These are phyloP conservation scores for Magnolia officinalis DNA, from an alignment of 164 flowering plant genomes.

Conservation along the genomic window DNA sequence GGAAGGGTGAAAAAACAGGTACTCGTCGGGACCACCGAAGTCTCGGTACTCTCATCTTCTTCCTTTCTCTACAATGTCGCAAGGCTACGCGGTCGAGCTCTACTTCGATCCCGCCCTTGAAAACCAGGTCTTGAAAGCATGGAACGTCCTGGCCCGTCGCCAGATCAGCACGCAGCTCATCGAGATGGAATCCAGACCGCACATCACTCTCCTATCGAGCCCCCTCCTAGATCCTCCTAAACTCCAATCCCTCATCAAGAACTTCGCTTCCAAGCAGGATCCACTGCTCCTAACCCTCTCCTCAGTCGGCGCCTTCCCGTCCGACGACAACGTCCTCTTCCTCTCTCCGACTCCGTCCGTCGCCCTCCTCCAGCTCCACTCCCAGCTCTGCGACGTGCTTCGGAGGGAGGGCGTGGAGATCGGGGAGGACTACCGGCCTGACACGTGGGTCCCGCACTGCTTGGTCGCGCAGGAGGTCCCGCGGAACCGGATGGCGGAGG, in stretches of 20 bases:
- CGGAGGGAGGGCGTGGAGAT: slow-evolving; percentile 78
- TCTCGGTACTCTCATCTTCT: neutral
- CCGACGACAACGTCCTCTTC: slow-evolving; percentile 48
- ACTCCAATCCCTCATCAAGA: slow-evolving; percentile 51
- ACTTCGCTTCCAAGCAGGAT: slow-evolving; percentile 68
- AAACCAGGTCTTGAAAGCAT: slow-evolving; percentile 95
- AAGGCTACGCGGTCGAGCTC: slow-evolving; percentile 83
- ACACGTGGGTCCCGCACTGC: slow-evolving; percentile 77
- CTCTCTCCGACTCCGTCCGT: slow-evolving; percentile 82
- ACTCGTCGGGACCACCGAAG: neutral
- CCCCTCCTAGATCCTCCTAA: slow-evolving; percentile 56
- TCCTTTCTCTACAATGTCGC: slow-evolving; percentile 43
- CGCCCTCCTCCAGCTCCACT: slow-evolving; percentile 68
- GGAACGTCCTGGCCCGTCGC: slow-evolving; percentile 91
- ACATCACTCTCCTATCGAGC: slow-evolving; percentile 76
- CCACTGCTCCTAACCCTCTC: slow-evolving; percentile 66
- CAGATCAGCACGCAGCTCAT: slow-evolving; percentile 93
- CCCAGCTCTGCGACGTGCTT: slow-evolving; percentile 67
- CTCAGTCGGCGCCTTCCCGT: slow-evolving; percentile 53
- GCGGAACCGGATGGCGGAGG: slow-evolving; percentile 69
- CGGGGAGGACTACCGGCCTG: slow-evolving; percentile 64
- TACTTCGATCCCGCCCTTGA: slow-evolving; percentile 96
- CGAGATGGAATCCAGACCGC: slow-evolving; percentile 94
- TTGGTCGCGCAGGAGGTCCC: slow-evolving; percentile 83
- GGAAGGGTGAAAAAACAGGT: neutral